Evolutionary conservation across 192 early-diverging fungal genomes (phyloP).

Genomic region (Physocladia obscura): DNA sequence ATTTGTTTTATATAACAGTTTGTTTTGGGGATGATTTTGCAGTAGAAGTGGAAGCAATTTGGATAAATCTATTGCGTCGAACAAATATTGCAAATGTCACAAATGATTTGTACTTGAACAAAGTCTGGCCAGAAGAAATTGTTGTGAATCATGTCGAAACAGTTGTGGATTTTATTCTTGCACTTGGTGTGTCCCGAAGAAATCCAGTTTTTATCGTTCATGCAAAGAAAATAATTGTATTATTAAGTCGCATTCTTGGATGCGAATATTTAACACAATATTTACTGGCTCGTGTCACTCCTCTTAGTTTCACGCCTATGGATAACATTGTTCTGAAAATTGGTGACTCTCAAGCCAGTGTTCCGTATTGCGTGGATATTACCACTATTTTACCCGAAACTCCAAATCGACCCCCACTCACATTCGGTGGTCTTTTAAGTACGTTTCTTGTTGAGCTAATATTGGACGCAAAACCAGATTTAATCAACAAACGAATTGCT

Average conservation of each 20-base stretch:
- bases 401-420: conserved; percentile 68
- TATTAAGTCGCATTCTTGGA: conserved; percentile 63
- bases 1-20: conserved; percentile 80
- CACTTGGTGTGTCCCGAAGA: conserved; percentile 69
- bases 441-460: conserved; percentile 79
- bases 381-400: conserved; percentile 64
- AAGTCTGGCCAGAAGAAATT: not conserved
- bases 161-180: conserved; percentile 71
- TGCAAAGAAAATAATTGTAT: conserved; percentile 79
- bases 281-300: conserved; percentile 67
- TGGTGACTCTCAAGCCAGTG: not conserved
- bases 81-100: not conserved
- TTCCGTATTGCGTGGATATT: conserved; percentile 65
- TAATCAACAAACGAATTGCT: conserved; percentile 66
- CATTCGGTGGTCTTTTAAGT: conserved; percentile 72
- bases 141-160: conserved; percentile 36
- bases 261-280: conserved; percentile 59
- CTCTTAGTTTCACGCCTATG: conserved; percentile 65
- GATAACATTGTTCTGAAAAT: not conserved
- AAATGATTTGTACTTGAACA: conserved; percentile 4
- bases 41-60: conserved; percentile 73
- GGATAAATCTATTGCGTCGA: conserved; percentile 65
- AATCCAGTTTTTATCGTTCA: conserved; percentile 77
- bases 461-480: conserved; percentile 64
- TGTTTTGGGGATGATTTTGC: conserved; percentile 77